A percentile compares a stretch with the other conserved stretches of the same genome.
Evolutionary conservation across 345 rosid genomes (phyloP).

Genomic region (Xanthoceras sorbifolium): DNA sequence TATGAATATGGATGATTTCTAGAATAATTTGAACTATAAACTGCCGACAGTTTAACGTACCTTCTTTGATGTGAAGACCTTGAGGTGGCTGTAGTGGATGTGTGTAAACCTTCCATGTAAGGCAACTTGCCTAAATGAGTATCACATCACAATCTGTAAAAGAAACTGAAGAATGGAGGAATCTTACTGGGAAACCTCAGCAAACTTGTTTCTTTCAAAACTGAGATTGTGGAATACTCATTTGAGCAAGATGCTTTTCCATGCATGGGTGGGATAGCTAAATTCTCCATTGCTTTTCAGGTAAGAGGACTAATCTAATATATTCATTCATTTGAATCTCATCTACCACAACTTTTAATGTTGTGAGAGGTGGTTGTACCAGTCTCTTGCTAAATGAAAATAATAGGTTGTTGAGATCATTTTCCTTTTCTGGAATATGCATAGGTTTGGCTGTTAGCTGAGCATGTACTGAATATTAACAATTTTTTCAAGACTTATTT

Average conservation of each 20-base stretch:
- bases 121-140: constrained; percentile 46
- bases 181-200: not conserved
- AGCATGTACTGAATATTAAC: not conserved
- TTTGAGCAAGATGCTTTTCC: constrained; percentile 56
- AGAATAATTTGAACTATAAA: not conserved
- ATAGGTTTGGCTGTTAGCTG: constrained; percentile 18
- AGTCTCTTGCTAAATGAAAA: constrained; percentile 5
- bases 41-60: not conserved
- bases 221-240: constrained; percentile 49
- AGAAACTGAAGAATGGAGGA: constrained; percentile 6
- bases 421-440: not conserved
- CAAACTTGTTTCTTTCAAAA: not conserved
- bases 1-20: constrained; percentile 5
- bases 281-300: not conserved
- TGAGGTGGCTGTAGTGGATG: not conserved
- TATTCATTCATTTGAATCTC: constrained; percentile 14
- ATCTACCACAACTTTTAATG: constrained; percentile 21
- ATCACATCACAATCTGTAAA: constrained; percentile 26
- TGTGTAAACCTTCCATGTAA: constrained; percentile 31
- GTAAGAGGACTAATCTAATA: not conserved
- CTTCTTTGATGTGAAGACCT: constrained; percentile 20
- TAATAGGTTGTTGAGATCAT: not conserved
- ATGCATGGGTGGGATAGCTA: constrained; percentile 26
- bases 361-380: constrained; percentile 34
- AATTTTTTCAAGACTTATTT: not conserved